phyloP scores from a whole-genome alignment of 1,139 yeast species.

The Yamadazyma epiphylla region DNA sequence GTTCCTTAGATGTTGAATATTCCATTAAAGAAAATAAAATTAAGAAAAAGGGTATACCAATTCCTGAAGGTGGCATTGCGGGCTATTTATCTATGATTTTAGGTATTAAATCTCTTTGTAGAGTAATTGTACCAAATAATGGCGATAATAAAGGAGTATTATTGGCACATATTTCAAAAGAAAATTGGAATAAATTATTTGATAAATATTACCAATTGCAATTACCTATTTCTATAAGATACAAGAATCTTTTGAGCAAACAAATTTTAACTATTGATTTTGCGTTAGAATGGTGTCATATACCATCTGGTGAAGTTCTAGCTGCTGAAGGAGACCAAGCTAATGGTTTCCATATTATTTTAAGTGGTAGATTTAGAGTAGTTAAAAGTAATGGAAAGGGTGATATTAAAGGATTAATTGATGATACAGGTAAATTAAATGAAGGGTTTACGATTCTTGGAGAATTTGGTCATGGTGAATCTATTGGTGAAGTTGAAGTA shows the following conservation, averaged over 20 bases:
- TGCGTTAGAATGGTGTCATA: conserved; percentile 93
- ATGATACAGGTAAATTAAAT: conserved; percentile 17
- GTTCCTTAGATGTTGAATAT: conserved; percentile 55
- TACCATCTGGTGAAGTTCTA: conserved; percentile 77
- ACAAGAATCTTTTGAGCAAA: conserved; percentile 63
- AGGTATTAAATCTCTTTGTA: conserved; percentile 76
- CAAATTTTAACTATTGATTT: conserved; percentile 76
- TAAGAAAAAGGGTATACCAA: conserved; percentile 44
- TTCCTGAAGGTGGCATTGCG: conserved; percentile 77
- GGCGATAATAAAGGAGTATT: conserved; percentile 46
- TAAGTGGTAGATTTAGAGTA: conserved; percentile 86
- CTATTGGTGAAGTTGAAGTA: conserved; percentile 94
- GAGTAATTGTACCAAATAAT: conserved; percentile 47
- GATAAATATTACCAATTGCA: conserved; percentile 77
- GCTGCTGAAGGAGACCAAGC: conserved; percentile 85
- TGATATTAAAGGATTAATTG: conserved; percentile 13
- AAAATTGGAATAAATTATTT: conserved; percentile 58
- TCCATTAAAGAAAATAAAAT: conserved; percentile 17
- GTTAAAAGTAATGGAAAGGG: conserved; percentile 20
- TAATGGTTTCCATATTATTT: conserved; percentile 85
- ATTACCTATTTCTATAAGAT: conserved; percentile 69
- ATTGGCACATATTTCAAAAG: conserved; percentile 69
- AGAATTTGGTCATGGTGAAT: conserved; percentile 92
- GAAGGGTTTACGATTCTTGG: conserved; percentile 47
- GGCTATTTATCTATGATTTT: conserved; percentile 82